A percentile compares a stretch with the other conserved stretches of the same genome.
phyloP scores from a whole-genome alignment of 805 yeast species.

The Cyberlindnera meyerae region DNA sequence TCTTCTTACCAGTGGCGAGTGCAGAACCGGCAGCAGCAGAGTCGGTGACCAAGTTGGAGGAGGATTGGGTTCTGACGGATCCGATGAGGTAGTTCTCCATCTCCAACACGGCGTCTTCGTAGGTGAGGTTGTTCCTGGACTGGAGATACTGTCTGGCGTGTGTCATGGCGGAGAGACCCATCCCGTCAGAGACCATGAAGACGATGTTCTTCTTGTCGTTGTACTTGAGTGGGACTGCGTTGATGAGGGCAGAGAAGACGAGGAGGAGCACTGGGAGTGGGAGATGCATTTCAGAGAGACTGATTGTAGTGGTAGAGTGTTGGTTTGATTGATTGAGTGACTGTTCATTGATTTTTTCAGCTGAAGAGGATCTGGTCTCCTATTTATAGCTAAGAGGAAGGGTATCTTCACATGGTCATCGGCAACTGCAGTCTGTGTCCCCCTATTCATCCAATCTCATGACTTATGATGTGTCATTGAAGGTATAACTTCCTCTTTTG shows the following conservation, averaged over 20 bases:
- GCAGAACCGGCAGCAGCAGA: conserved; percentile 98
- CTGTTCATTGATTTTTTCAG: no score
- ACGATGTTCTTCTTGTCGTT: conserved; percentile 63
- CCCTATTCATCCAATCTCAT: no score
- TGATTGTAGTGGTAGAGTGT: no score
- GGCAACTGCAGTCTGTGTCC: no score
- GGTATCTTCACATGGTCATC: no score
- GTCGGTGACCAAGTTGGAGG: conserved; percentile 74
- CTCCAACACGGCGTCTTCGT: conserved; percentile 48
- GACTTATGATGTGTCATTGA: no score
- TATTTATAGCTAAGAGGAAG: no score
- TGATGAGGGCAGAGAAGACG: conserved; percentile 20
- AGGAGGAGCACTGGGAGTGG: conserved; percentile 21
- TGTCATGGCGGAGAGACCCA: conserved; percentile 84
- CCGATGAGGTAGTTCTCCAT: conserved; percentile 74
- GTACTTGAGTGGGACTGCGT: conserved; percentile 24
- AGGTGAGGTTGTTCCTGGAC: conserved; percentile 41
- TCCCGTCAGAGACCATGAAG: conserved; percentile 88
- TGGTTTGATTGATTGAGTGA: no score
- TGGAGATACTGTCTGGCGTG: conserved; percentile 74
- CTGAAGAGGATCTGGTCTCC: no score
- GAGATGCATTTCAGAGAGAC: no score
- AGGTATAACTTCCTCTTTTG: no score
- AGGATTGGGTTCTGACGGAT: conserved; percentile 78
- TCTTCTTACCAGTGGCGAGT: conserved; percentile 73